Conservation (phyloP, 495 filamentous ascomycete species). For the Penicillium pancosmium region DNA sequence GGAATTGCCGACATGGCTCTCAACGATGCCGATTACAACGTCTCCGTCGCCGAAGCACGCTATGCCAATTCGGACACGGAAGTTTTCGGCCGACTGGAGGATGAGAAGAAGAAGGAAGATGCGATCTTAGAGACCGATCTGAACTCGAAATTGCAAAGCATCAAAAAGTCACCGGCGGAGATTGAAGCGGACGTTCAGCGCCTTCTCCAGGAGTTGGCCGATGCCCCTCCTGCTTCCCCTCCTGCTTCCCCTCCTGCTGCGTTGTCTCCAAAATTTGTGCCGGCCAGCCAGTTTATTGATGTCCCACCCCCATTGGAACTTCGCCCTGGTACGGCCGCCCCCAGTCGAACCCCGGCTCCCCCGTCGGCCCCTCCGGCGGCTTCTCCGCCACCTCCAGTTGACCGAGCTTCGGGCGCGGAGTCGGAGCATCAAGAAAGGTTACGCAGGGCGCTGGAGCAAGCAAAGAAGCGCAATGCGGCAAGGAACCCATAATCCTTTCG, state of each 20-base stretch:
- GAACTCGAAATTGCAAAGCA: slow-evolving; percentile 49
- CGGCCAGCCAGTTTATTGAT: slow-evolving; percentile 4
- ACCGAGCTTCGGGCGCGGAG: slow-evolving; percentile 27
- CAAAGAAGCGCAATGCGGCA: slow-evolving; percentile 53
- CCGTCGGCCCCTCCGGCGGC: not conserved
- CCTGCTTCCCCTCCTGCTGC: not conserved
- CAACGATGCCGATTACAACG: slow-evolving; percentile 56
- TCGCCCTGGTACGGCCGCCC: slow-evolving; percentile 13
- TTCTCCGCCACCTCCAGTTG: not conserved
- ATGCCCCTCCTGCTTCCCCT: slow-evolving; percentile 29
- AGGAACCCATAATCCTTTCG: slow-evolving; percentile 21
- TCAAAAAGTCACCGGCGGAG: slow-evolving; percentile 45
- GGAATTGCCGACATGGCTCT: slow-evolving; percentile 51
- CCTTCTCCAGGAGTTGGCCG: slow-evolving; percentile 33
- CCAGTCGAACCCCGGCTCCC: slow-evolving; percentile 14
- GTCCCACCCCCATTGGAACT: slow-evolving; percentile 12
- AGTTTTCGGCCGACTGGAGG: slow-evolving; percentile 46
- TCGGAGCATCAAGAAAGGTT: slow-evolving; percentile 48
- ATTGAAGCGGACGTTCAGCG: slow-evolving; percentile 34
- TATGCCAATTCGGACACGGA: slow-evolving; percentile 47
- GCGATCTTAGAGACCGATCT: slow-evolving; percentile 49
- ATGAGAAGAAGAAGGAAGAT: slow-evolving; percentile 57
- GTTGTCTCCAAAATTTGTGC: not conserved
- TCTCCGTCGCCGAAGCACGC: slow-evolving; percentile 55
- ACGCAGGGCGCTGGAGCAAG: slow-evolving; percentile 50